These are phyloP conservation scores for Pseudonitzschia delicatissima DNA, from an alignment of 108 stramenopile species.

Conservation along the genomic window DNA sequence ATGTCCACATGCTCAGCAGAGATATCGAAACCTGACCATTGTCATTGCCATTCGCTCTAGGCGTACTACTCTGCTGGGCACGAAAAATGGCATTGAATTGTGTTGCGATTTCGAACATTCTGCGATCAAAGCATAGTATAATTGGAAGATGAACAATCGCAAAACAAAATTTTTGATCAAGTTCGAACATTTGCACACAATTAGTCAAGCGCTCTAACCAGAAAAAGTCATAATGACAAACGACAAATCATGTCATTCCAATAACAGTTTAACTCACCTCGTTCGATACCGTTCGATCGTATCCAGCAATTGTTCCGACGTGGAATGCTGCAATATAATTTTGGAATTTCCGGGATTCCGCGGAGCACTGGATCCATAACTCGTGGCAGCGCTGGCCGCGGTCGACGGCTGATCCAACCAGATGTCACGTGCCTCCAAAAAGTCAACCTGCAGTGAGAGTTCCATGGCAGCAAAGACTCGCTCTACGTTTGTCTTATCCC, in stretches of 20 bases:
- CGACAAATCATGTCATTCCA: not conserved
- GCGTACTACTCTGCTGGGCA: constrained; percentile 29
- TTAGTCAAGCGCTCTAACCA: not conserved
- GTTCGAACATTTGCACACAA: not conserved
- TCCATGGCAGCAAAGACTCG: constrained; percentile 77
- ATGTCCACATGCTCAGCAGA: constrained; percentile 78
- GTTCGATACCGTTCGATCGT: constrained; percentile 83
- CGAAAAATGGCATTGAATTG: constrained; percentile 87
- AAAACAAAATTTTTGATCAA: not conserved
- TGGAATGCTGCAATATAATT: constrained; percentile 7
- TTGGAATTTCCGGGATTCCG: constrained; percentile 26
- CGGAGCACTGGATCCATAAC: not conserved
- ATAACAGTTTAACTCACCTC: constrained; percentile 41
- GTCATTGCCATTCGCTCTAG: constrained; percentile 11
- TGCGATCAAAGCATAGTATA: constrained; percentile 8
- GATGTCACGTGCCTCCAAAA: constrained; percentile 79
- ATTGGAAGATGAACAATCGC: not conserved
- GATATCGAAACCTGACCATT: constrained; percentile 38
- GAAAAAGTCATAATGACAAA: not conserved
- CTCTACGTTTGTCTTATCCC: constrained; percentile 38
- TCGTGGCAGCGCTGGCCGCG: not conserved
- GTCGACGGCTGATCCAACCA: constrained; percentile 66
- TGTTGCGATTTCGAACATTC: constrained; percentile 85
- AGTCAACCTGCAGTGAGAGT: constrained; percentile 76
- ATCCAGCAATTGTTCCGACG: constrained; percentile 78